Evolutionary conservation across 2,329 filamentous ascomycete species (phyloP), one percentile per base, ranked within the genome.

Genomic region (Colletotrichum plurivorum): DNA sequence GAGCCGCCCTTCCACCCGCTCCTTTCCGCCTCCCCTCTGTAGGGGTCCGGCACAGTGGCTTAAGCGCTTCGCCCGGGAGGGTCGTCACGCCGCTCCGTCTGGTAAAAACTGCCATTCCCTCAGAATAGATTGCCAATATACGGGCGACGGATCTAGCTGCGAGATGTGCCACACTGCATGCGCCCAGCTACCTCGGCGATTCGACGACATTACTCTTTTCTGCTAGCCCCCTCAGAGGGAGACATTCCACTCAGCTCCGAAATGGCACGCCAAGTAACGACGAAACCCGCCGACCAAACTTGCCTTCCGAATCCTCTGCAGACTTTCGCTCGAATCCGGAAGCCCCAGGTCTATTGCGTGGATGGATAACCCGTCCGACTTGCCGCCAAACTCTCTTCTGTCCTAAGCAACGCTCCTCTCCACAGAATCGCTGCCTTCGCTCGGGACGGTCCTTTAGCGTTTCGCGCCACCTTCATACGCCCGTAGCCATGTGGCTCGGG

Each of bases 91-190:
- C 65, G 31, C 61, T 69, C 61, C 48, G 49, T 60, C 51, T 46
- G 54, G 53, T 61, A 59, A 59, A 55, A 43, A 43, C 53, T 51
- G 48, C n/a, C 61, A 43, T 27, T 55, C 20, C 61, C 31, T 36
- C 13, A 53, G 31, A 65, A 49, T 69, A 65, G 41, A 65, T 51
- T 65, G 48, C 54, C 61, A 60, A 65, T 51, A 27, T 54, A 59
- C 18, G 52, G 45, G 20, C 41, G 39, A 54, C 61, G 54, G 54
- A 41, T 45, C 41, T 41, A 59, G 41, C 54, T 41, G 53, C 39
- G 20, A 53, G 54, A 48, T 25, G 54, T 53, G 27, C 15, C 41
- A 53, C 20, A 27, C 48, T 36, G 15, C 54, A 49, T 58, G 20
- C 46, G 41, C 48, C 48, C 27, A 68, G 54, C 54, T 55, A 10